phyloP scores from a whole-genome alignment of 2,329 filamentous ascomycete species.

The Botrytis cinerea region DNA sequence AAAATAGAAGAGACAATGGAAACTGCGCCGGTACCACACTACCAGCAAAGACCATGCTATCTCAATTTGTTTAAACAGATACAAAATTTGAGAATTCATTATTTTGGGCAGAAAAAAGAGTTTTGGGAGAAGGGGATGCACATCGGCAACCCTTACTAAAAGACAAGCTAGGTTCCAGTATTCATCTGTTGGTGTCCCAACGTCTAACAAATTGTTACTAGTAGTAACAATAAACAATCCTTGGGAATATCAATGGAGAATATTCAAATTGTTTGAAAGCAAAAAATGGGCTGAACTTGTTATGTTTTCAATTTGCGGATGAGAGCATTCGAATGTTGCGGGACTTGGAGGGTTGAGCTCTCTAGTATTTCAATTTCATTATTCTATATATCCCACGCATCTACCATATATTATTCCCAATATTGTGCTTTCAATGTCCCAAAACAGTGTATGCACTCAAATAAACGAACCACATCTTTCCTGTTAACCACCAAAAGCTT shows the following conservation, averaged over 20 bases:
- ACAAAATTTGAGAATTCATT: background rate
- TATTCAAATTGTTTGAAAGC: background rate
- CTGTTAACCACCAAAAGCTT: constrained; percentile 10
- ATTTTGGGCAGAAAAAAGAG: background rate
- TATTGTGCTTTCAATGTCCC: background rate
- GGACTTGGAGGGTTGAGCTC: background rate
- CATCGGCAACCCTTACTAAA: background rate
- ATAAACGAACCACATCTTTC: background rate
- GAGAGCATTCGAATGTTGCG: background rate
- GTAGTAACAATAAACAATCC: background rate
- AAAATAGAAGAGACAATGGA: background rate
- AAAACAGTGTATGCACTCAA: background rate
- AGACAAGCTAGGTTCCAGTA: background rate
- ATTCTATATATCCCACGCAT: background rate
- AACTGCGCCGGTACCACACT: background rate
- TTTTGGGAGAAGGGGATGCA: background rate
- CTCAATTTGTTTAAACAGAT: background rate
- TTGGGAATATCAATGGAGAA: background rate
- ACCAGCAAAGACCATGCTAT: background rate
- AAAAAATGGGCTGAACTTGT: background rate
- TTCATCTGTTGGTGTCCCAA: background rate
- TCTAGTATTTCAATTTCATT: background rate
- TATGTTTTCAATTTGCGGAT: background rate
- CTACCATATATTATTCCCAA: background rate
- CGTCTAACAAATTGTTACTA: background rate